Base-by-base conservation (phyloP, 2,329 filamentous ascomycete genomes). In the Cladosporium oxysporum region DNA sequence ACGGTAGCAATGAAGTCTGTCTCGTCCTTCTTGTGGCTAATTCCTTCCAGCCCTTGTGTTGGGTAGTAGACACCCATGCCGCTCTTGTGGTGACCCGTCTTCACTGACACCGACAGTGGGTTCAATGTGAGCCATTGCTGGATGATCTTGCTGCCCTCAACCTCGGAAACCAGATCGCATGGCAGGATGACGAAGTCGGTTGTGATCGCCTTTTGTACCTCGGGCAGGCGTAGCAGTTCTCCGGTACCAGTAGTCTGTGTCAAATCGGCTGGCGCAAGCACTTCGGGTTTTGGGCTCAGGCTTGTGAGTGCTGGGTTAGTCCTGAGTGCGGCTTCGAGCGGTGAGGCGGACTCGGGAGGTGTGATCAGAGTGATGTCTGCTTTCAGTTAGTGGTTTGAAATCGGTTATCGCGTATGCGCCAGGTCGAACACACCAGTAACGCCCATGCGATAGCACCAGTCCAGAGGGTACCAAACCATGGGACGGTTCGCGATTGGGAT, bases 11-110 rank as follows among this genome's bases (percentile, higher is more conserved):
- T 86, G 76, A 97, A 97, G 75, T 98, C 94, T 1, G 92, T 95
- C 77, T 97, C 93, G 77, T 97, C 92, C 55, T 90, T 90, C 80
- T 97, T 98, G 68, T 94, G 85, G 41, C 88, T 87, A 59, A 78
- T 74, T 6, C 87, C 88, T 68, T 90, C 90, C 23, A 79, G 74
- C 21, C 84, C 86, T 75, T 92, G 92, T 1, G 93, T 96, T 73
- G 94, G 88, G 77, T 97, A 98, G 88, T 91, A 98, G 1, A 99
- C 91, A 6, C 91, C 90, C 44, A 98, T 82, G 1, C 92, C 95
- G 50, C 93, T 93, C 78, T 90, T 90, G 68, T 87, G 84, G 29
- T 86, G 85, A 2, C 83, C 81, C 64, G 80, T 81, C 73, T 88
- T 86, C 49, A 83, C 85, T 35, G 84, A 84, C 10, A 83, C 74